A percentile compares a stretch with the other conserved stretches of the same genome.
Conservation (phyloP, 2,329 filamentous ascomycete genomes). For the Aureobasidium sp. region DNA sequence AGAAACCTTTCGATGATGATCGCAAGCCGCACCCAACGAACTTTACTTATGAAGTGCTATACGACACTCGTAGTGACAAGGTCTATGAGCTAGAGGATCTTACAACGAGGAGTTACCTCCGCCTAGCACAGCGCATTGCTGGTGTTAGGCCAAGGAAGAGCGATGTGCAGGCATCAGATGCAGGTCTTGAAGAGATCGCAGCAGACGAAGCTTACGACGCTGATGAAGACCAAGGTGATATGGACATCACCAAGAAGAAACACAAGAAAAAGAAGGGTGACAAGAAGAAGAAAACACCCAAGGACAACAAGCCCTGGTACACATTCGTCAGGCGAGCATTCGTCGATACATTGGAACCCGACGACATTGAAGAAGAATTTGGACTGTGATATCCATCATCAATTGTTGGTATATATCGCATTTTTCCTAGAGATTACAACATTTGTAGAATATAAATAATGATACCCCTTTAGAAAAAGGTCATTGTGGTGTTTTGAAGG, state of each 20-base stretch:
- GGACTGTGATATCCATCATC: conserved; percentile 20
- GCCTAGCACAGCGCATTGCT: conserved; percentile 74
- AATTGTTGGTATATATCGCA: neutral
- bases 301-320: conserved; percentile 62
- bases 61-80: conserved; percentile 71
- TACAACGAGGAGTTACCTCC: conserved; percentile 73
- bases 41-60: conserved; percentile 76
- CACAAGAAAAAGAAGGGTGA: conserved; percentile 26
- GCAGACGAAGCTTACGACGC: conserved; percentile 26
- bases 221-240: conserved; percentile 26
- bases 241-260: conserved; percentile 28
- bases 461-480: neutral
- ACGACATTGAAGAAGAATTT: conserved; percentile 51
- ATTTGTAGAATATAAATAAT: neutral
- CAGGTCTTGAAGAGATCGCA: conserved; percentile 17
- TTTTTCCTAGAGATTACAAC: neutral
- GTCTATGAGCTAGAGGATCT: conserved; percentile 72
- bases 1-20: conserved; percentile 44
- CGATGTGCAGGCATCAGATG: conserved; percentile 18
- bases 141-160: conserved; percentile 35
- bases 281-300: conserved; percentile 46
- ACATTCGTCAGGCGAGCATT: conserved; percentile 74
- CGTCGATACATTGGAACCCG: conserved; percentile 61
- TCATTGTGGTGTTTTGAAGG: neutral
- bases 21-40: conserved; percentile 52